Base-by-base conservation (phyloP, 345 rosid genomes). In the Populus nigra region DNA sequence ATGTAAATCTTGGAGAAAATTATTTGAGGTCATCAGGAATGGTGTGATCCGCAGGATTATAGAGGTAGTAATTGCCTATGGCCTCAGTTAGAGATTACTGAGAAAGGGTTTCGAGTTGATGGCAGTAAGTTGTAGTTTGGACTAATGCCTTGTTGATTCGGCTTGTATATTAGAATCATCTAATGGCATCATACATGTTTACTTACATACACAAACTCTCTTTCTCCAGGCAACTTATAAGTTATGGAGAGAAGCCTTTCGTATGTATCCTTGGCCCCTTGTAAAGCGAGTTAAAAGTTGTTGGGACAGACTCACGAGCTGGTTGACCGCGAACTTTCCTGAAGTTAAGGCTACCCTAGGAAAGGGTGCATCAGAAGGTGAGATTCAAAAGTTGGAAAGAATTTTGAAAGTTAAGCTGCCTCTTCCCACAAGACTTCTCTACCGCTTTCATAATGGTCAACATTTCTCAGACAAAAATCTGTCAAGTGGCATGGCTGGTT, bases 361-460 rank as follows among this genome's bases (percentile, higher is more conserved):
- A 29, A 88, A 83, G 84, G 98, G 99, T 73, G 98, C 86, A 20
- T 83, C 95, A 3, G 99, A 96, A 84, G 89, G 81, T 33, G 86
- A 89, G 35, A 85, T 96, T 76, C 69, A 83, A 20, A 84, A 85
- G 66, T 25, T 88, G 4, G 93, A 96, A 87, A 73, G 50, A 16
- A 29, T 41, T 62, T 86, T 93, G 69, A 81, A 83, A 69, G 91
- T 92, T 36, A 91, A 88, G 66, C 79, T 96, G 79, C 99, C 99
- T 65, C 81, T 91, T 53, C 86, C 98, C 3, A 91, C 95, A 0
- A 89, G 95, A 75, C 76, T 96, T 66, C 91, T 96, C 35, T 96
- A 93, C 72, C 92, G 98, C 18, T 90, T 96, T 75, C 86, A 86
- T 36, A 91, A 92, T 74, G 99, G 98, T 74, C 98, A 96, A 83